Evolutionary conservation across 2,329 filamentous ascomycete genomes (phyloP).

Genomic region (Grosmannia huntii): DNA sequence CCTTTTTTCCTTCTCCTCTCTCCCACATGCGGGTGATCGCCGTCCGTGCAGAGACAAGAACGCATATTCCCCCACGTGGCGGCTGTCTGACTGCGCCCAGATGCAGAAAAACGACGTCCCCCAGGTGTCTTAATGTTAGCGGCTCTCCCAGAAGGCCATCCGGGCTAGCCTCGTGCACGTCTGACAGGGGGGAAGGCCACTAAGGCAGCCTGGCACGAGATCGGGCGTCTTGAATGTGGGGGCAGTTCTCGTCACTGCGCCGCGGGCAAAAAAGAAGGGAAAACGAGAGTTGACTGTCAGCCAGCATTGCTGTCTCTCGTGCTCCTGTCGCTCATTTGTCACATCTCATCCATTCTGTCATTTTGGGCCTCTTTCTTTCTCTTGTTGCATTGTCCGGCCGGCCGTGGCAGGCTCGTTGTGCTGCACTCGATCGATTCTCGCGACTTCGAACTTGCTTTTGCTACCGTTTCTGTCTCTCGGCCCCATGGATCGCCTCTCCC

Average conservation of each 20-base stretch:
- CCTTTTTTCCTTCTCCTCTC: background rate
- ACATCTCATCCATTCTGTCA: background rate
- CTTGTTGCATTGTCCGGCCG: background rate
- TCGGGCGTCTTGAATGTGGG: background rate
- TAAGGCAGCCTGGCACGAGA: background rate
- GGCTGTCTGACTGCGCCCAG: background rate
- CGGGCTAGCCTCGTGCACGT: background rate
- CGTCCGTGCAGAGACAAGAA: background rate
- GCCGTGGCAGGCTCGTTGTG: background rate
- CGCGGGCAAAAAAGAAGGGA: background rate
- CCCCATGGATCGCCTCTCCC: conserved; percentile 15
- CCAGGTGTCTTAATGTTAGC: background rate
- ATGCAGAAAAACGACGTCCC: background rate
- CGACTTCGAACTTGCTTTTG: background rate
- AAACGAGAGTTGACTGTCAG: background rate
- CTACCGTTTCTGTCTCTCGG: background rate
- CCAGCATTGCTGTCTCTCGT: background rate
- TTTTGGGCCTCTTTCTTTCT: background rate
- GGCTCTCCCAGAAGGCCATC: background rate
- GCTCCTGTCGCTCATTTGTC: background rate
- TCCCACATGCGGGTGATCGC: background rate
- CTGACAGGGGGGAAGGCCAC: background rate
- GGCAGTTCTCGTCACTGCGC: background rate
- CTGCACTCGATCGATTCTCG: background rate
- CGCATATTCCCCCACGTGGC: background rate